These are phyloP conservation scores for Mycena polygramma DNA, from an alignment of 768 basidiomycete species.

Conservation along the genomic window DNA sequence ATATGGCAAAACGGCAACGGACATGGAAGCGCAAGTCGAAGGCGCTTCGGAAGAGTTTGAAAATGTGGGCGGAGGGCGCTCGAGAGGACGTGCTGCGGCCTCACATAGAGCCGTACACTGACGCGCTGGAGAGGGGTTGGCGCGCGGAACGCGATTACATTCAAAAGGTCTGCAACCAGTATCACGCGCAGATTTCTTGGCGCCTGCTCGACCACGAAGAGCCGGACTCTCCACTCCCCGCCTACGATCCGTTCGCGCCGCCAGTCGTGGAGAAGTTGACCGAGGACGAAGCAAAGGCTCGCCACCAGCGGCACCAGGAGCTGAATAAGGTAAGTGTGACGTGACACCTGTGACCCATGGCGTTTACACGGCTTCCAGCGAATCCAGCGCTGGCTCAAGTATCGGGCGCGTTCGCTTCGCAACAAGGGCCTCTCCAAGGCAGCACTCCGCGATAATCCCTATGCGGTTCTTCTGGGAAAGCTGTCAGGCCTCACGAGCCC, in stretches of 20 bases:
- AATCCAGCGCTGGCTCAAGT: too few species aligned
- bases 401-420: too few species aligned
- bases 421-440: too few species aligned
- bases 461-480: too few species aligned
- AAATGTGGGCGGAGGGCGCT: neutral
- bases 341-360: too few species aligned
- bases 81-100: neutral
- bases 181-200: slow-evolving; percentile 11
- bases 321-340: too few species aligned
- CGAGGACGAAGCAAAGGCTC: slow-evolving; percentile 5
- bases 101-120: neutral
- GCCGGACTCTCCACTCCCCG: neutral
- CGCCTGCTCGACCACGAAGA: slow-evolving; percentile 20
- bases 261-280: neutral
- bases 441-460: too few species aligned
- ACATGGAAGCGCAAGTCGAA: neutral
- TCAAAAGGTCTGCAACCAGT: slow-evolving; percentile 10
- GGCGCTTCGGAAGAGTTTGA: neutral
- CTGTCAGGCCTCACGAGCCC: too few species aligned
- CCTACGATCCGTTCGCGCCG: neutral
- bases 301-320: too few species aligned
- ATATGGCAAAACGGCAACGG: too few species aligned
- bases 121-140: slow-evolving; percentile 7
- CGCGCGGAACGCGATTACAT: slow-evolving; percentile 5
- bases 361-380: too few species aligned